Evolutionary conservation across 1,284 basidiomycete genomes (phyloP).

Genomic region (Limonomyces culmigenus): DNA sequence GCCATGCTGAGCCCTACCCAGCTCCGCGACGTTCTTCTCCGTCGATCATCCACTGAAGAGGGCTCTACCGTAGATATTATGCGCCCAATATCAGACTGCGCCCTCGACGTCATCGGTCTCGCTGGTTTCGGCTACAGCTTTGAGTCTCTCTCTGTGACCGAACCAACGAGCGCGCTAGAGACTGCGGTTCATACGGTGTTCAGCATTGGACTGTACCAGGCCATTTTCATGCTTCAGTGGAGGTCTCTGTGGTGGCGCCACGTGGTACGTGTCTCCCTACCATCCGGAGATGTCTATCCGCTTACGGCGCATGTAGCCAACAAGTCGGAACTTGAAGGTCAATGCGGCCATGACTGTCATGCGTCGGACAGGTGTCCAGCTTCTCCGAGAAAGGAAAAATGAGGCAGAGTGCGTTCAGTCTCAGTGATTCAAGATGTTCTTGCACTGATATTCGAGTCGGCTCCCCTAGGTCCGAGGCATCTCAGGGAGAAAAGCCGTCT

Average conservation of each 20-base stretch:
- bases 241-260: neutral
- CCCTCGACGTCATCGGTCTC: conserved; percentile 30
- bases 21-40: conserved; percentile 9
- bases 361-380: too few species aligned
- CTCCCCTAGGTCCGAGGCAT: too few species aligned
- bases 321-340: conserved; percentile 7
- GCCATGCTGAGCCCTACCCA: conserved; percentile 1
- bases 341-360: too few species aligned
- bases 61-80: too few species aligned
- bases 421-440: too few species aligned
- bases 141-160: conserved; percentile 7
- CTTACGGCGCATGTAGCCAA: conserved; percentile 10
- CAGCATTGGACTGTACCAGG: conserved; percentile 21
- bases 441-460: too few species aligned
- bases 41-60: conserved; percentile 4
- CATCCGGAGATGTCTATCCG: neutral
- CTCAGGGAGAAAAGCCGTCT: too few species aligned
- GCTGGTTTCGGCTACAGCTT: conserved; percentile 13
- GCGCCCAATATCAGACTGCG: conserved; percentile 23
- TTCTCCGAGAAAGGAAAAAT: too few species aligned
- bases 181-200: conserved; percentile 18
- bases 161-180: conserved; percentile 3
- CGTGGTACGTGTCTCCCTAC: neutral
- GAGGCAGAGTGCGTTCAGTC: too few species aligned
- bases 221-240: conserved; percentile 12